phyloP scores from a whole-genome alignment of 805 yeast genomes.

The Candida namnaoensis region DNA sequence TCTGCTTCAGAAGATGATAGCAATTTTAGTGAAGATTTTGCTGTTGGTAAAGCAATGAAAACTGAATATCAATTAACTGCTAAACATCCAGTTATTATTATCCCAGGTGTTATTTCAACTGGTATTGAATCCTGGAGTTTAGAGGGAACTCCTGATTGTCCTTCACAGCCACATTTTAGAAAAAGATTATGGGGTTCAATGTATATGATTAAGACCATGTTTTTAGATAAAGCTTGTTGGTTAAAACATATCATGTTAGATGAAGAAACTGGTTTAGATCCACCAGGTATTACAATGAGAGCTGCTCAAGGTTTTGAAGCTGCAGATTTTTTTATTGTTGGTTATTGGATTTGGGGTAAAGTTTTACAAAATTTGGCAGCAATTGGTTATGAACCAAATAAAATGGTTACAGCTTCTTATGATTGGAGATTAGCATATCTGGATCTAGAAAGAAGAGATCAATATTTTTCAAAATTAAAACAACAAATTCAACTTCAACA shows the following conservation, averaged over 20 bases:
- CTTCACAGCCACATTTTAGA: constrained; percentile 76
- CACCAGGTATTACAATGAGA: constrained; percentile 68
- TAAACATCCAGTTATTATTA: constrained; percentile 78
- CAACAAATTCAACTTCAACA: constrained; percentile 57
- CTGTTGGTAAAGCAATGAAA: constrained; percentile 67
- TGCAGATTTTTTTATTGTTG: constrained; percentile 93
- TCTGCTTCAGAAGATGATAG: constrained; percentile 15
- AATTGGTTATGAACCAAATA: constrained; percentile 87
- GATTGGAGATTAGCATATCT: constrained; percentile 93
- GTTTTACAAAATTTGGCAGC: constrained; percentile 91
- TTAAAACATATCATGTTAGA: constrained; percentile 84
- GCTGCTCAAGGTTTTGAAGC: constrained; percentile 97
- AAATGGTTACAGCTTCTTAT: constrained; percentile 85
- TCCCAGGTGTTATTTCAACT: constrained; percentile 94
- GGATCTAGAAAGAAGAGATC: constrained; percentile 83
- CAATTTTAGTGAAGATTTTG: constrained; percentile 74
- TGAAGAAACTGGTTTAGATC: constrained; percentile 88
- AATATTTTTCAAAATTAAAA: constrained; percentile 74
- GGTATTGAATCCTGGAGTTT: constrained; percentile 94
- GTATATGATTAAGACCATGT: constrained; percentile 89
- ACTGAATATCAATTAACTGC: constrained; percentile 40
- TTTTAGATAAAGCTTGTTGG: constrained; percentile 91
- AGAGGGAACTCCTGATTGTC: constrained; percentile 69
- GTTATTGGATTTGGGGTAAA: constrained; percentile 99
- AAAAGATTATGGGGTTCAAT: constrained; percentile 96